These are phyloP conservation scores for Solanum boliviense DNA, from an alignment of 257 asterid species.

Conservation along the genomic window DNA sequence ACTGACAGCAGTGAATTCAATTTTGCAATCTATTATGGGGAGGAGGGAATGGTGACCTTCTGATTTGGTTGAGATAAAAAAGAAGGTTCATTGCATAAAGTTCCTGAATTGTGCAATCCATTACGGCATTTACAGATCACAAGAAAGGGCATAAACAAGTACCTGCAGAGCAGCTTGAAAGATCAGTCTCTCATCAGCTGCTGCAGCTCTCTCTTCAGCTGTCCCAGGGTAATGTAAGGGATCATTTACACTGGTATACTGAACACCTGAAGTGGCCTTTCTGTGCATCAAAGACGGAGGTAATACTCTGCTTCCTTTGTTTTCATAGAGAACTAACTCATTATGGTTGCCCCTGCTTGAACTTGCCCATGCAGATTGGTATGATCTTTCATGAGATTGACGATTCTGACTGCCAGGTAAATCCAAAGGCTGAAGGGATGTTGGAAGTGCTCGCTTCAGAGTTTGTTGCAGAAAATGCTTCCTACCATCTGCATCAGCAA, in stretches of 20 bases:
- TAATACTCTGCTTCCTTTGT: conserved; percentile 42
- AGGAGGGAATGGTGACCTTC: background rate
- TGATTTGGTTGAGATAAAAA: background rate
- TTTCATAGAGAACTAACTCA: conserved; percentile 28
- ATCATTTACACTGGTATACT: conserved; percentile 35
- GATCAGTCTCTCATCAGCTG: conserved; percentile 83
- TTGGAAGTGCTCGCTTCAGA: conserved; percentile 40
- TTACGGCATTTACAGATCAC: background rate
- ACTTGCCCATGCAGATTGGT: conserved; percentile 30
- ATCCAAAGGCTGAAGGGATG: conserved; percentile 34
- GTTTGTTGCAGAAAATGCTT: conserved; percentile 21
- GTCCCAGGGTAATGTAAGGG: conserved; percentile 37
- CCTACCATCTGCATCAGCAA: conserved; percentile 18
- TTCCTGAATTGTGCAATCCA: background rate
- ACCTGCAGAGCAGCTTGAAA: conserved; percentile 97
- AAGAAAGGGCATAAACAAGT: conserved; percentile 7
- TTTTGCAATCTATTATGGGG: background rate
- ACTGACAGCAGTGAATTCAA: background rate
- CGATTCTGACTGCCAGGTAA: conserved; percentile 38
- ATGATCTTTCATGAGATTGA: conserved; percentile 28
- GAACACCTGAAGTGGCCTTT: conserved; percentile 25
- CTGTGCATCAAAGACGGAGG: conserved; percentile 49
- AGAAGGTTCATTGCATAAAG: background rate
- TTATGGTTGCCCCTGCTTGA: conserved; percentile 20
- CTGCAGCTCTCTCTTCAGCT: conserved; percentile 64